These are phyloP conservation scores for Penicillium concentricum DNA, from an alignment of 2,329 filamentous ascomycete species.

Conservation along the genomic window DNA sequence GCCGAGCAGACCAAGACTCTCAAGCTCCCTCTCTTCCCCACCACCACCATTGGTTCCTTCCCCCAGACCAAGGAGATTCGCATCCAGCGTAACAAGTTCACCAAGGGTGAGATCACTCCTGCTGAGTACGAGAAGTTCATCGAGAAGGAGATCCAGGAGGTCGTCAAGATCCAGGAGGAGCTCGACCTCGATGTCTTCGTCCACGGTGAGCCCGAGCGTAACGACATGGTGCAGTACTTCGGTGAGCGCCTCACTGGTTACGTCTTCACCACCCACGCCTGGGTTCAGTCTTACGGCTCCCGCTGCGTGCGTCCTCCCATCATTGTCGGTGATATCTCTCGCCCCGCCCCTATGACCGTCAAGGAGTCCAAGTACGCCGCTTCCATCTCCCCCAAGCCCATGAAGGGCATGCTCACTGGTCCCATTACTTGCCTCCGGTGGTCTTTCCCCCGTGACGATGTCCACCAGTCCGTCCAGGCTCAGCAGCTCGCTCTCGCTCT, in stretches of 20 bases:
- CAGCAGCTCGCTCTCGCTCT: constrained; percentile 98
- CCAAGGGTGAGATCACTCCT: constrained; percentile 93
- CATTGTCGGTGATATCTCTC: constrained; percentile 97
- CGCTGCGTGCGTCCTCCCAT: constrained; percentile 98
- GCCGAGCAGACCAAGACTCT: constrained; percentile 87
- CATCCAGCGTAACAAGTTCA: constrained; percentile 94
- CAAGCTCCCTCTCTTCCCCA: constrained; percentile 94
- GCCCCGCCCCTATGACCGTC: constrained; percentile 95
- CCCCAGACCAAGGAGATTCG: constrained; percentile 99
- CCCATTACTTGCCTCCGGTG: constrained; percentile 98
- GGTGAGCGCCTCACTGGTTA: constrained; percentile 96
- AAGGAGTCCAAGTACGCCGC: constrained; percentile 99
- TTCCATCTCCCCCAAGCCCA: constrained; percentile 94
- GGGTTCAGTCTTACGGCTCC: constrained; percentile 98
- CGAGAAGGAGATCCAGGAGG: constrained; percentile 94
- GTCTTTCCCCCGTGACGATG: constrained; percentile 99
- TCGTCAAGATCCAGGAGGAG: constrained; percentile 96
- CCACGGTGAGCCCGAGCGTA: constrained; percentile 98
- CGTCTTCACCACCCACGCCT: constrained; percentile 90
- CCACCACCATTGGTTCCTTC: constrained; percentile 99
- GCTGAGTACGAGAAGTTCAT: constrained; percentile 98
- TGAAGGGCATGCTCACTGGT: constrained; percentile 99
- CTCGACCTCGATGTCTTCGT: constrained; percentile 96
- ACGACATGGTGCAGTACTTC: constrained; percentile 99
- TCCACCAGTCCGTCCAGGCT: constrained; percentile 98